A percentile compares a stretch with the other conserved stretches of the same genome.
Evolutionary conservation across 2,329 filamentous ascomycete species (phyloP).

Genomic region (Curvularia lunata): DNA sequence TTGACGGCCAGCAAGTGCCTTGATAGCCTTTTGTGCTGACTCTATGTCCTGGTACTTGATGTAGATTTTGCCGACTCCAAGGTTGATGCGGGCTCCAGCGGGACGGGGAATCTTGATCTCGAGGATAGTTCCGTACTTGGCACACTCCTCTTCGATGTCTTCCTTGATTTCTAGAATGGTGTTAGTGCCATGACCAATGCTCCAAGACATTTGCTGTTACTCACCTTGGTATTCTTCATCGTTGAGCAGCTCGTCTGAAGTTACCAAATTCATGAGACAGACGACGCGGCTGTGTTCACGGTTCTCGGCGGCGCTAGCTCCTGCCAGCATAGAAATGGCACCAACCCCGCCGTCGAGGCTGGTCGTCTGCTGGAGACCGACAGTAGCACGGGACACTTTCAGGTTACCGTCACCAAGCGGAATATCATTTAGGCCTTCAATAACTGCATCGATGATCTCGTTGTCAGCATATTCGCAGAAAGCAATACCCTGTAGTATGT

Average conservation of each 20-base stretch:
- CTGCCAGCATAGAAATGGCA: conserved; percentile 96
- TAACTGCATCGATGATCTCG: conserved; percentile 77
- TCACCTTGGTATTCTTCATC: conserved; percentile 89
- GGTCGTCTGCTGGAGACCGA: conserved; percentile 89
- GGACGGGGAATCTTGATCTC: conserved; percentile 95
- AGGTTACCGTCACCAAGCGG: conserved; percentile 86
- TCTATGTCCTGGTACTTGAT: conserved; percentile 87
- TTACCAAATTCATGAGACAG: conserved; percentile 98
- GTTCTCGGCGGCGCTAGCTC: conserved; percentile 75
- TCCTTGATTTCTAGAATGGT: conserved; percentile 84
- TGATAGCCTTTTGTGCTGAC: conserved; percentile 81
- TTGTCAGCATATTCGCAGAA: conserved; percentile 94
- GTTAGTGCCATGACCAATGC: conserved; percentile 9
- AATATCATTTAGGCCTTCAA: conserved; percentile 92
- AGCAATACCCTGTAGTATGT: conserved; percentile 74
- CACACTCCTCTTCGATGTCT: conserved; percentile 90
- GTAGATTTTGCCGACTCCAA: conserved; percentile 96
- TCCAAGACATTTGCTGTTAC: conserved; percentile 36
- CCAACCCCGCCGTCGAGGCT: conserved; percentile 95
- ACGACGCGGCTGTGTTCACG: conserved; percentile 83
- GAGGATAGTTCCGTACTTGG: conserved; percentile 83
- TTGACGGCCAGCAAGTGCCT: conserved; percentile 90
- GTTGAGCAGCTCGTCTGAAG: conserved; percentile 90
- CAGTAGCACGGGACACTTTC: conserved; percentile 86
- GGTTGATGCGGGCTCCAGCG: conserved; percentile 78